These are phyloP conservation scores for Colletotrichum coccodes DNA, from an alignment of 2,329 filamentous ascomycete genomes.

Conservation along the genomic window DNA sequence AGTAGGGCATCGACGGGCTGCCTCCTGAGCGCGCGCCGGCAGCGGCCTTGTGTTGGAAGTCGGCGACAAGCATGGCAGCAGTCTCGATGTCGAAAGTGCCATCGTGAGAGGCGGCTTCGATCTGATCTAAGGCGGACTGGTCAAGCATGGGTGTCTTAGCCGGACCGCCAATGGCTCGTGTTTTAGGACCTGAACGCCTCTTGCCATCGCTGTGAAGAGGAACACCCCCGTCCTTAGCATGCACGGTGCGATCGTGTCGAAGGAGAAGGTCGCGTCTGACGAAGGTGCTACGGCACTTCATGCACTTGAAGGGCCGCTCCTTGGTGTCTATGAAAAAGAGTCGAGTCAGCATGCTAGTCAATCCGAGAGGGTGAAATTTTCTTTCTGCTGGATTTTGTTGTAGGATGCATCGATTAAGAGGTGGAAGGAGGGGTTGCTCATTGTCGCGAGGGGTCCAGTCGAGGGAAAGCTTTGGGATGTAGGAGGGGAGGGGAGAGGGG, in stretches of 20 bases:
- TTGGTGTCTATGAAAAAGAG: constrained; percentile 80
- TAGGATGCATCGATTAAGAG: background rate
- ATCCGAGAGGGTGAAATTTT: background rate
- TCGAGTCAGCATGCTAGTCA: constrained; percentile 38
- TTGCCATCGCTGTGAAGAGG: constrained; percentile 95
- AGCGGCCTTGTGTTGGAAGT: constrained; percentile 95
- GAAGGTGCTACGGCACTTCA: constrained; percentile 98
- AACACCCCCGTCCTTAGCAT: constrained; percentile 96
- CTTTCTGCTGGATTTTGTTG: background rate
- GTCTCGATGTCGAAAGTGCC: constrained; percentile 96
- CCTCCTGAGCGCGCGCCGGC: constrained; percentile 71
- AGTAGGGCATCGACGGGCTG: constrained; percentile 74
- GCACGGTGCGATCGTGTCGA: constrained; percentile 96
- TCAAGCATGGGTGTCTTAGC: constrained; percentile 87
- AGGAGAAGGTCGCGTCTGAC: constrained; percentile 96
- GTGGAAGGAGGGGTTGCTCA: constrained; percentile 11
- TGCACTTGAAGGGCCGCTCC: constrained; percentile 97
- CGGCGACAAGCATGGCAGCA: constrained; percentile 97
- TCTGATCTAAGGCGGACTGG: constrained; percentile 87
- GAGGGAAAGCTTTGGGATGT: constrained; percentile 15
- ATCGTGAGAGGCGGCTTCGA: constrained; percentile 84
- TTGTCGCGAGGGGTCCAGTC: constrained; percentile 17
- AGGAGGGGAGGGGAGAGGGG: constrained; percentile 27
- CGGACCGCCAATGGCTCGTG: constrained; percentile 69
- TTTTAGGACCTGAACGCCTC: constrained; percentile 79